A percentile compares a stretch with the other conserved stretches of the same genome.
Evolutionary conservation across 2,329 filamentous ascomycete species (phyloP).

Genomic region (Albophoma yamanashiensis): DNA sequence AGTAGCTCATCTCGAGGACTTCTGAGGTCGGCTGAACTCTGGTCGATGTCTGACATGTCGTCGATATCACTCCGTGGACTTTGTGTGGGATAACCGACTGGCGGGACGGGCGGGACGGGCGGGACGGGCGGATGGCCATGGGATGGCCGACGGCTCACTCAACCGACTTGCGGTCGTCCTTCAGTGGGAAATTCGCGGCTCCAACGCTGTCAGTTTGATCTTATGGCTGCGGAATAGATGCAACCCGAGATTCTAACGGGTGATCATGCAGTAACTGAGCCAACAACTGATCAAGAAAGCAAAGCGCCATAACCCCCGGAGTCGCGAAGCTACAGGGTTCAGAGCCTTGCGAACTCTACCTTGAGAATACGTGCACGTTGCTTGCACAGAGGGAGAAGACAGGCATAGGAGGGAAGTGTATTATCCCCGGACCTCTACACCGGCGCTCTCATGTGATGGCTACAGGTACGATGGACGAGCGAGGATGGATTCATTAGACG

Average conservation of each 20-base stretch:
- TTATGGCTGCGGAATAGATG: neutral
- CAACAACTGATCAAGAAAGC: neutral
- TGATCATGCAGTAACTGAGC: neutral
- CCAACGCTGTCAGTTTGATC: too few species aligned
- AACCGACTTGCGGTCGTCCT: neutral
- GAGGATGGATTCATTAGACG: neutral
- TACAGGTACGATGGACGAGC: too few species aligned
- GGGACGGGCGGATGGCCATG: neutral
- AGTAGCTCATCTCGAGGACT: neutral
- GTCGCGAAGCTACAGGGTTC: neutral
- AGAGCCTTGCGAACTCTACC: too few species aligned
- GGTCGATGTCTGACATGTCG: neutral
- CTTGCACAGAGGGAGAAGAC: too few species aligned
- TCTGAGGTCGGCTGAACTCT: neutral
- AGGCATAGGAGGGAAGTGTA: too few species aligned
- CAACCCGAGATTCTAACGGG: neutral
- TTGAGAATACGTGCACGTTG: too few species aligned
- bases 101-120: neutral
- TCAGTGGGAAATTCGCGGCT: neutral
- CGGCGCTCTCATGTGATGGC: too few species aligned
- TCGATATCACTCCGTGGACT: neutral
- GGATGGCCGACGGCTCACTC: neutral
- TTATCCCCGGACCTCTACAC: too few species aligned
- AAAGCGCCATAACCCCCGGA: too few species aligned
- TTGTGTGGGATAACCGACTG: neutral